Base-by-base conservation (phyloP, 176 grass and related monocot species). In the Oryza meridionalis region DNA sequence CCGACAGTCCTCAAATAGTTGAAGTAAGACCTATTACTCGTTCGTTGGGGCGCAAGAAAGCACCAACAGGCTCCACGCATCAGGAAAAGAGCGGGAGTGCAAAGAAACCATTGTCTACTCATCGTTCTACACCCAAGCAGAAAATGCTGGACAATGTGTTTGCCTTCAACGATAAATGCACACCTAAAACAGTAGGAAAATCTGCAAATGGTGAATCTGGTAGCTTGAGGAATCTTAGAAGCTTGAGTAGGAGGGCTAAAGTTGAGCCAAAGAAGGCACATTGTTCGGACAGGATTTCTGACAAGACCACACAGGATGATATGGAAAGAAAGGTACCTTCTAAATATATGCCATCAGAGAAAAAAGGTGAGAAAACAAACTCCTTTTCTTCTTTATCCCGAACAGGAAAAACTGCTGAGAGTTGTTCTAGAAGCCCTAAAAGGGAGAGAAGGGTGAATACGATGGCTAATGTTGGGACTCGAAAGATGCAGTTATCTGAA, bases 61-160 rank as follows among this genome's bases (percentile, higher is more conserved):
- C 47, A 84, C 59, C 91, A 46, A 63, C 73, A 86, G 59, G 78
- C 14, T 76, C 77, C 59, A 93, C 80, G 24, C 55, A 77, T 73
- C 82, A 72, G 37, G 69, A 64, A n/a, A 89, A 84, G 87, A 86
- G 15, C 50, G 46, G 17, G 70, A 82, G 73, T 85, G 76, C 83
- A 86, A 95, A 90, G 85, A 95, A 93, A 65, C 81, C 88, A 46
- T 72, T 98, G 59, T 88, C 89, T 73, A 87, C 90, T 77, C 81
- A 83, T 84, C 46, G 67, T 47, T 87, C 89, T 63, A 78, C 84
- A 75, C 76, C 85, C 16, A 98, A 93, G 73, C 63, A 82, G 81
- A 88, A 88, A 83, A 44, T 53, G 11, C 31, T 73, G 22, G 88
- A 73, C 12, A 88, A 84, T 79, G 90, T 86, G 37, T 84, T 94